Evolutionary conservation across 2,329 filamentous ascomycete species (phyloP), one percentile per base, ranked within the genome.

Genomic region (Trichoderma sp.): DNA sequence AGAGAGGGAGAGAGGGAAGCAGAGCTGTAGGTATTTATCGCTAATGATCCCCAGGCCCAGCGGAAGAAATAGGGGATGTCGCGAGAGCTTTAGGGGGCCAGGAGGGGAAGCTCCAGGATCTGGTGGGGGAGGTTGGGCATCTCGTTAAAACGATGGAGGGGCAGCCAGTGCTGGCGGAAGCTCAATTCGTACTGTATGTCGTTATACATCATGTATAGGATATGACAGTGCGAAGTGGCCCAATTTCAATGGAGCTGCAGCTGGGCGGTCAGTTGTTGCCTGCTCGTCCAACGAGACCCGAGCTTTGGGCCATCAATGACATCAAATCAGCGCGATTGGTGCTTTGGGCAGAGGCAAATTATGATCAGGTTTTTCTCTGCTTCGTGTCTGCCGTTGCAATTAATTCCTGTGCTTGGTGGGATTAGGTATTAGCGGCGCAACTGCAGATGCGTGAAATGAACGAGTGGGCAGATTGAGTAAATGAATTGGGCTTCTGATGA

Each of bases 61-160:
- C 37, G 27, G 40, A 56, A 65, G 27, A 29, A 64, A 57, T 37
- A 63, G 68, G 55, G 40, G 68, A 52, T 53, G 68, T 33, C 55
- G 53, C 37, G 37, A 43, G 60, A 69, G 71, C 66, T 68, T 68
- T 68, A 62, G 58, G 55, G 62, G 68, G 49, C 52, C 35, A 65
- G 49, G 67, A 59, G 63, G 72, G 73, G 72, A 72, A 77, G 75
- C 75, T 78, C 72, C 71, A 71, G 72, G 70, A 76, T 75, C 75
- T 76, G 70, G 74, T 71, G 33, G 64, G 69, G 66, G 74, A 74
- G 74, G 74, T 75, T 67, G 61, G 68, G 62, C 61, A 75, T 76
- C 75, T 76, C 74, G 72, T 43, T 55, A 33, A 74, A 72, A 70
- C 72, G 73, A 72, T 75, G 74, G 73, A 76, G 74, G 75, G 74